Evolutionary conservation across 1,284 basidiomycete species (phyloP).

Genomic region (Tylopilus sp.): DNA sequence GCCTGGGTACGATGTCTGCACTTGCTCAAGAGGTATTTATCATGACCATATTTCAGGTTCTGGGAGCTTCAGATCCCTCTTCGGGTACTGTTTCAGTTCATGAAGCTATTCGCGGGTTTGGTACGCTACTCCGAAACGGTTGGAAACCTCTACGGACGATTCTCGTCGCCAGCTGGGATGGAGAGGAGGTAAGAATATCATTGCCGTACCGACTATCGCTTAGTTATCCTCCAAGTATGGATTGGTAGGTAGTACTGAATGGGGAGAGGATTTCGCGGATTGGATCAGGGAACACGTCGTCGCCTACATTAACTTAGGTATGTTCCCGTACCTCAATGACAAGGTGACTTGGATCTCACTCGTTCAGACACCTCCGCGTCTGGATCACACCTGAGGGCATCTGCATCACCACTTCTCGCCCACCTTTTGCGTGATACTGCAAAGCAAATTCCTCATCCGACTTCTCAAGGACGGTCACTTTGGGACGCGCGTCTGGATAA

Average conservation of each 20-base stretch:
- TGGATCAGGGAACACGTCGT: constrained; percentile 71
- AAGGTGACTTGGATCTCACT: constrained; percentile 5
- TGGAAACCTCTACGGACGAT: constrained; percentile 84
- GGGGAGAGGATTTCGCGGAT: constrained; percentile 77
- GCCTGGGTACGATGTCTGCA: constrained; percentile 28
- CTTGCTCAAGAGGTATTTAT: not conserved
- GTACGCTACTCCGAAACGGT: constrained; percentile 59
- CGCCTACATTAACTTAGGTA: constrained; percentile 75
- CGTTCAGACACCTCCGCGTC: constrained; percentile 57
- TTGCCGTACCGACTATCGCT: not conserved
- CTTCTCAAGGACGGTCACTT: constrained; percentile 38
- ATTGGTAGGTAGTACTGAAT: constrained; percentile 78
- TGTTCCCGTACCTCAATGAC: constrained; percentile 15
- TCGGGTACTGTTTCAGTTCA: constrained; percentile 77
- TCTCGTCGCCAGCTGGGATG: constrained; percentile 76
- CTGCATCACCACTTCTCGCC: constrained; percentile 68
- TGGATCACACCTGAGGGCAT: constrained; percentile 56
- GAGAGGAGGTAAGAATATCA: constrained; percentile 58
- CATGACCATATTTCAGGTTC: constrained; percentile 38
- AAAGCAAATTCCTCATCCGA: constrained; percentile 57
- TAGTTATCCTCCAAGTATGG: constrained; percentile 52
- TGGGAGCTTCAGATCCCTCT: constrained; percentile 75
- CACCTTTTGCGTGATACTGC: constrained; percentile 62
- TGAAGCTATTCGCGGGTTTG: constrained; percentile 74
- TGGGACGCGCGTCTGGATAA: constrained; percentile 52